phyloP scores from a whole-genome alignment of 2,329 filamentous ascomycete species.

The Phyllosticta citrichinensis region DNA sequence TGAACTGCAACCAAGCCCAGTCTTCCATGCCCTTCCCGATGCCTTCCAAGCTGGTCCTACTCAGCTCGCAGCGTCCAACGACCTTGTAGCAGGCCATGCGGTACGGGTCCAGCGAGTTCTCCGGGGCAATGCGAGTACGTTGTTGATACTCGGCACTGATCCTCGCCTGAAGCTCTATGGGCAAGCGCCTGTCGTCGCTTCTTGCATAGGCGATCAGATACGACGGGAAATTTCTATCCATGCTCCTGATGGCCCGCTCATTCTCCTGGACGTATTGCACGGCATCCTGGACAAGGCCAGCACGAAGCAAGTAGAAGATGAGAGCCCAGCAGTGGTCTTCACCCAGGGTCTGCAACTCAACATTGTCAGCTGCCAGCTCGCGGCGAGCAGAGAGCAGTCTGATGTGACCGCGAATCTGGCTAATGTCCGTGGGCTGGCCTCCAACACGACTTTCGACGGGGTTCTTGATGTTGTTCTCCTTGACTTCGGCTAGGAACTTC shows the following conservation, averaged over 20 bases:
- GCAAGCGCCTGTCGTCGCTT: slow-evolving; percentile 65
- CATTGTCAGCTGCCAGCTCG: slow-evolving; percentile 72
- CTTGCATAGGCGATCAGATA: slow-evolving; percentile 80
- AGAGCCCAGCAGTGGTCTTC: slow-evolving; percentile 89
- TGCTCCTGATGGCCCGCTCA: slow-evolving; percentile 70
- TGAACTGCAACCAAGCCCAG: slow-evolving; percentile 59
- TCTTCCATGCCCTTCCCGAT: slow-evolving; percentile 53
- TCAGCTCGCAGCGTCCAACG: slow-evolving; percentile 65
- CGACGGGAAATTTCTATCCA: slow-evolving; percentile 80
- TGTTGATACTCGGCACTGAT: slow-evolving; percentile 87
- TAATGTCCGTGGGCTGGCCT: slow-evolving; percentile 76
- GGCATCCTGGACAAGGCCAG: slow-evolving; percentile 75
- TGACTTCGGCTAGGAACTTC: slow-evolving; percentile 68
- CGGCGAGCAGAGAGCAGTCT: slow-evolving; percentile 69
- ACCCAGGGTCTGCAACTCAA: slow-evolving; percentile 56
- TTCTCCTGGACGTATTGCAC: slow-evolving; percentile 76
- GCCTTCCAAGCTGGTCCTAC: slow-evolving; percentile 45
- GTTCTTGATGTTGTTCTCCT: slow-evolving; percentile 68
- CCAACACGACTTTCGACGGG: slow-evolving; percentile 83
- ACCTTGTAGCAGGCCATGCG: slow-evolving; percentile 97
- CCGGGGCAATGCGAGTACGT: slow-evolving; percentile 70
- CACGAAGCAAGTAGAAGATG: slow-evolving; percentile 82
- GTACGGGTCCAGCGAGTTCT: slow-evolving; percentile 86
- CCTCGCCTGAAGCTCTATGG: slow-evolving; percentile 69
- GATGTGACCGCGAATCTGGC: slow-evolving; percentile 88